Conservation (phyloP, 2,329 filamentous ascomycete species). For the Botrytis porri region DNA sequence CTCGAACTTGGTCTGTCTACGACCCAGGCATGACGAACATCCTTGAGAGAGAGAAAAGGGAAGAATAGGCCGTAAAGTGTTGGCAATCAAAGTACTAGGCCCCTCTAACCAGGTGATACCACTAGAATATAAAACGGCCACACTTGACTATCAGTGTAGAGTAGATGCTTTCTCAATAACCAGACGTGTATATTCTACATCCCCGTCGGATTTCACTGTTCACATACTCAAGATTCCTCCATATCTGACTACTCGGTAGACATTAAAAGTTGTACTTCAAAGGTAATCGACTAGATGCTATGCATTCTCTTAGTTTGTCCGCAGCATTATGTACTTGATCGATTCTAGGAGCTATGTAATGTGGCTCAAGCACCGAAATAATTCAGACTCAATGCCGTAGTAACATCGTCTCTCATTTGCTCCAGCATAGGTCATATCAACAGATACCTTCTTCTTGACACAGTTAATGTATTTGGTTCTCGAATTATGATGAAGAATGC, state of each 20-base stretch:
- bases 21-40: too few species aligned
- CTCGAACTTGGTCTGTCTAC: fast-evolving
- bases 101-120: too few species aligned
- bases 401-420: not conserved
- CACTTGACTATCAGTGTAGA: too few species aligned
- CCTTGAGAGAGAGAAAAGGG: too few species aligned
- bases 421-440: not conserved
- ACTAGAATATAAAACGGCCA: too few species aligned
- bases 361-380: not conserved
- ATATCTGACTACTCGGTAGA: not conserved
- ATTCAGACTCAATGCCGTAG: not conserved
- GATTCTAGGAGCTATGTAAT: not conserved
- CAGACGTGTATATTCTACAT: too few species aligned
- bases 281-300: not conserved
- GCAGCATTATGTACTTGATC: not conserved
- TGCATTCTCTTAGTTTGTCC: not conserved
- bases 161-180: too few species aligned
- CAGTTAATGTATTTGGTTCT: not conserved
- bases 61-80: too few species aligned
- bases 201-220: not conserved
- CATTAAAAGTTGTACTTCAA: not conserved
- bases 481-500: not conserved
- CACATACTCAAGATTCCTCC: not conserved
- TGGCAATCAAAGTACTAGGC: too few species aligned
- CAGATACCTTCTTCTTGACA: not conserved